Percentiles rank a stretch among this genome's conserved stretches.
Evolutionary conservation across 106 monocot species (phyloP).

Genomic region (Gastrodia elata): DNA sequence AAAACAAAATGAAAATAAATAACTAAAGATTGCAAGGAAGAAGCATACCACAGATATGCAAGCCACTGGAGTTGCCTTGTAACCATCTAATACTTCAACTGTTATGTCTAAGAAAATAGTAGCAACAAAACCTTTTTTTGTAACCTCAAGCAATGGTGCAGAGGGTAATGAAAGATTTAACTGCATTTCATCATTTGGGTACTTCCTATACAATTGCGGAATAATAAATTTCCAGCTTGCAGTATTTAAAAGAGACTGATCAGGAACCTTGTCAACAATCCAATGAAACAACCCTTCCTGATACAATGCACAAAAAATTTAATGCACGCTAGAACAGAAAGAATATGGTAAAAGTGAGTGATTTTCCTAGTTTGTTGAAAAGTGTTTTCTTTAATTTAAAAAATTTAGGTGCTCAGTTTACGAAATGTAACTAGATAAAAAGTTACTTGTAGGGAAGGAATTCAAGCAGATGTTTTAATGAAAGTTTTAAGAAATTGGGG

Average conservation of each 20-base stretch:
- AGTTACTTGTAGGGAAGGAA: background rate
- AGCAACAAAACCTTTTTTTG: conserved; percentile 33
- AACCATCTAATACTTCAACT: conserved; percentile 54
- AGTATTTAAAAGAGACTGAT: conserved; percentile 83
- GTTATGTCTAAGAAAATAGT: conserved; percentile 59
- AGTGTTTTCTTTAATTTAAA: background rate
- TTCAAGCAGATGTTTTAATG: background rate
- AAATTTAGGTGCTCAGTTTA: background rate
- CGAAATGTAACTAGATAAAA: background rate
- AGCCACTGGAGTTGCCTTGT: conserved; percentile 60
- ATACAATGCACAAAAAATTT: conserved; percentile 6
- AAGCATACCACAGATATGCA: conserved; percentile 76
- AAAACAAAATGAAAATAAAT: background rate
- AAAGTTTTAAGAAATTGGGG: background rate
- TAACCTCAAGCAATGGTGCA: conserved; percentile 45
- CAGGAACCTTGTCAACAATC: conserved; percentile 74
- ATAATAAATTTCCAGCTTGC: conserved; percentile 68
- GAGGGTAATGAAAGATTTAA: conserved; percentile 68
- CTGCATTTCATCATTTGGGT: conserved; percentile 86
- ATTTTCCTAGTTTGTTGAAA: background rate
- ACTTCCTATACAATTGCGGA: conserved; percentile 73
- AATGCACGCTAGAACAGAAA: background rate
- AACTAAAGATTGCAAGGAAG: background rate
- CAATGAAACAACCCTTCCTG: conserved; percentile 84
- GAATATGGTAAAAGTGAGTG: background rate